These are phyloP conservation scores for Ophiostoma sp. DNA, from an alignment of 2,329 filamentous ascomycete genomes.

Conservation along the genomic window DNA sequence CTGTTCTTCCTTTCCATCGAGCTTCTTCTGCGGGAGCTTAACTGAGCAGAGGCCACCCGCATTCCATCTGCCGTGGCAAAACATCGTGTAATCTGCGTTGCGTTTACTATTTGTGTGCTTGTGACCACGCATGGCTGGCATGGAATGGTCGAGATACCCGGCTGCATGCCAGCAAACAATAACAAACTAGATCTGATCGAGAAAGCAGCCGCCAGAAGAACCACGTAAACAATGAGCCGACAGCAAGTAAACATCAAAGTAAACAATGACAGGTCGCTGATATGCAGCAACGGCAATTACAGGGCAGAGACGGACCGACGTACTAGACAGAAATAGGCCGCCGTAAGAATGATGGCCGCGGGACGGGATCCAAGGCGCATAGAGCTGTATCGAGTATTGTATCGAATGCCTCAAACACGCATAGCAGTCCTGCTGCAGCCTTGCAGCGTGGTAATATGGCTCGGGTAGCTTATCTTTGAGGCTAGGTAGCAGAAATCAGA, in stretches of 20 bases:
- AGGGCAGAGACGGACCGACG: neutral
- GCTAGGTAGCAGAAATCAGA: too few relatives aligned
- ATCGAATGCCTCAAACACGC: neutral
- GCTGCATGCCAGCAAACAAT: conserved; percentile 8
- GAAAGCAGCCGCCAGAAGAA: neutral
- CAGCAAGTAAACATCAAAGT: neutral
- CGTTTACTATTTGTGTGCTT: neutral
- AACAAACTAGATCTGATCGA: neutral
- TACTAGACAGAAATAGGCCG: neutral
- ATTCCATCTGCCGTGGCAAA: neutral
- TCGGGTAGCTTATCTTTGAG: neutral
- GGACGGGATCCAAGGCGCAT: neutral
- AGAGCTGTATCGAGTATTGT: neutral
- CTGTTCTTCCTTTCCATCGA: neutral
- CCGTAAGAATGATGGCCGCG: neutral
- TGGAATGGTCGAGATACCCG: neutral
- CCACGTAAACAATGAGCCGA: conserved; percentile 2
- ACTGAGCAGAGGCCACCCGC: neutral
- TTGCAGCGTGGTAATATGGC: neutral
- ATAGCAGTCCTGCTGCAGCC: neutral
- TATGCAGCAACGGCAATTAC: neutral
- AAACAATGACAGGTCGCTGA: conserved; percentile 7
- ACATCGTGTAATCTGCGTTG: neutral
- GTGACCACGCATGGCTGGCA: neutral
- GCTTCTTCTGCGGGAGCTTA: neutral